Percentiles rank a stretch among this genome's conserved stretches.
Conservation (phyloP, 2,329 filamentous ascomycete genomes). For the Lasiodiplodia theobromae region DNA sequence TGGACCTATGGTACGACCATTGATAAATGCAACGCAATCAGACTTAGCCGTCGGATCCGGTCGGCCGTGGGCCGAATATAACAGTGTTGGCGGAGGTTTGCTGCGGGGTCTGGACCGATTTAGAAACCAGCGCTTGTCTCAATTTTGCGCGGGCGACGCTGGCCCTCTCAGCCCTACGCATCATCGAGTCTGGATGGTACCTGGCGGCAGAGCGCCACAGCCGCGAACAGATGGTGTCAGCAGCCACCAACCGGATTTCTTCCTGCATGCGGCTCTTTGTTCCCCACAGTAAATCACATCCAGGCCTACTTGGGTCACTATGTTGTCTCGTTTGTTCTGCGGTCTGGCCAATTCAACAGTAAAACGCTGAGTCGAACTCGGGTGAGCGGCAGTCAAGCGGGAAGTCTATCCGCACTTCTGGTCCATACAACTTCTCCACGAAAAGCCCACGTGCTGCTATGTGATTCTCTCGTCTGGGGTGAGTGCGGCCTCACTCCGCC, state of each 20-base stretch:
- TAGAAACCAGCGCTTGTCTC: neutral
- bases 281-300: neutral
- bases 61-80: neutral
- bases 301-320: neutral
- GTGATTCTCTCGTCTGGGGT: neutral
- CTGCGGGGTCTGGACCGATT: neutral
- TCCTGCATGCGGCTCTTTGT: conserved; percentile 14
- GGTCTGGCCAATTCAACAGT: neutral
- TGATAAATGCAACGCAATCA: neutral
- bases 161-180: neutral
- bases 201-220: conserved; percentile 1
- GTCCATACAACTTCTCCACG: neutral
- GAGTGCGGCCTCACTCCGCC: neutral
- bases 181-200: conserved; percentile 5
- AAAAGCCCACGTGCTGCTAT: neutral
- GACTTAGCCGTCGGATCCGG: no score
- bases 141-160: no score
- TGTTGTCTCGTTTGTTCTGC: neutral
- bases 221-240: conserved; percentile 6
- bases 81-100: neutral
- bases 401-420: neutral
- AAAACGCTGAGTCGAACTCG: no score
- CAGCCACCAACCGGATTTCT: conserved; percentile 5
- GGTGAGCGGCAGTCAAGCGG: neutral
- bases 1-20: neutral